Evolutionary conservation across 495 filamentous ascomycete genomes (phyloP).

Genomic region (Aspergillus conjunctus): DNA sequence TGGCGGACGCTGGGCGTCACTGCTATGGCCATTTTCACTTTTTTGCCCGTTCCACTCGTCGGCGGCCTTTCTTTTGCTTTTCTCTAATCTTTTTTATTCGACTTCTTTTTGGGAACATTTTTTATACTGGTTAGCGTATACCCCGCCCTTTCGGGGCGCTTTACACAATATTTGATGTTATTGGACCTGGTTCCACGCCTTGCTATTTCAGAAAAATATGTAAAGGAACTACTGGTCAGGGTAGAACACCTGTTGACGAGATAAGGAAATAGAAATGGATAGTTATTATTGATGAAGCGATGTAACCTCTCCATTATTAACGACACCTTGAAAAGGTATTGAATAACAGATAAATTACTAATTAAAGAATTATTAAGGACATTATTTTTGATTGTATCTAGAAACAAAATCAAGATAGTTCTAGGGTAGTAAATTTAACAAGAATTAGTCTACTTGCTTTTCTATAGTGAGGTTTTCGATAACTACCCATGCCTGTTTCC

Average conservation of each 20-base stretch:
- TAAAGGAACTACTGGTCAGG: too few species aligned
- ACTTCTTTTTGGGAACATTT: constrained; percentile 8
- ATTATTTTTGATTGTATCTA: too few species aligned
- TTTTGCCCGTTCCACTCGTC: background rate
- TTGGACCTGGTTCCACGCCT: background rate
- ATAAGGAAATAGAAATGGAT: background rate
- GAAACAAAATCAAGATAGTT: too few species aligned
- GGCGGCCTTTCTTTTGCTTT: constrained; percentile 6
- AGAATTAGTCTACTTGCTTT: too few species aligned
- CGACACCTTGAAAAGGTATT: too few species aligned
- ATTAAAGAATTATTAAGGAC: too few species aligned
- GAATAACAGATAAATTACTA: too few species aligned
- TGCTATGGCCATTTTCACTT: constrained; percentile 5
- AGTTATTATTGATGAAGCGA: background rate
- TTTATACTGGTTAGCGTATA: constrained; percentile 3
- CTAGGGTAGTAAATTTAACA: too few species aligned
- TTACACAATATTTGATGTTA: constrained; percentile 5
- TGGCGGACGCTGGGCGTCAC: constrained; percentile 25
- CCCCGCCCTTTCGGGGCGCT: background rate
- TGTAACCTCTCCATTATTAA: too few species aligned
- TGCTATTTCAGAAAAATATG: constrained; percentile 3
- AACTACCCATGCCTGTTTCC: too few species aligned
- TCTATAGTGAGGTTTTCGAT: too few species aligned
- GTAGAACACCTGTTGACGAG: too few species aligned
- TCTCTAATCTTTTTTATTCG: constrained; percentile 13